These are phyloP conservation scores for Talaromyces sp. DNA, from an alignment of 2,329 filamentous ascomycete genomes.

Conservation along the genomic window DNA sequence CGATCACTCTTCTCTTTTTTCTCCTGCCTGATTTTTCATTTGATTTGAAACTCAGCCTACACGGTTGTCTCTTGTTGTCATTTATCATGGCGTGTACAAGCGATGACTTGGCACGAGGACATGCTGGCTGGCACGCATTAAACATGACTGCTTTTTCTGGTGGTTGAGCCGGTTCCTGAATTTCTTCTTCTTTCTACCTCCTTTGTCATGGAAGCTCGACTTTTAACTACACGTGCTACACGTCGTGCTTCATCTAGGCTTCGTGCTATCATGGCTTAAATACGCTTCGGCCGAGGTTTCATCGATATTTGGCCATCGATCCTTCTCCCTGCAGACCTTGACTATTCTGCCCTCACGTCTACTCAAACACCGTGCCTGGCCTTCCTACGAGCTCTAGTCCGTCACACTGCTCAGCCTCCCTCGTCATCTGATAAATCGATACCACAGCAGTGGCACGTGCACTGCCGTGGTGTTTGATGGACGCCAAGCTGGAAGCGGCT, in stretches of 20 bases:
- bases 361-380: not conserved
- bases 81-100: not conserved
- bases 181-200: not conserved
- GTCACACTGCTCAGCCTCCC: constrained; percentile 2
- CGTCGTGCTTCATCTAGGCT: not conserved
- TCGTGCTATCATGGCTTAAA: not conserved
- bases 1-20: not conserved
- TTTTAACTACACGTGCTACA: not conserved
- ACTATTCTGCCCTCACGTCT: not conserved
- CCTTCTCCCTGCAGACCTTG: not conserved
- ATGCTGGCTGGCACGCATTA: constrained; percentile 4
- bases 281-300: not conserved
- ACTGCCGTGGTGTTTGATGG: constrained; percentile 4
- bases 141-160: not conserved
- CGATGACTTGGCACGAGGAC: constrained; percentile 6
- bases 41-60: not conserved
- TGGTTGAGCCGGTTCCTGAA: not conserved
- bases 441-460: constrained; percentile 11
- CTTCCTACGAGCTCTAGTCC: not conserved
- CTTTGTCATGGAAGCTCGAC: not conserved
- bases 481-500: constrained; percentile 9
- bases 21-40: not conserved
- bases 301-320: not conserved
- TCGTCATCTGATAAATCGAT: constrained; percentile 9
- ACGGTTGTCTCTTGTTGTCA: not conserved